Evolutionary conservation across 352 stramenopile genomes (phyloP), one percentile per base, ranked within the genome.

Genomic region (Peronospora belbahrii): DNA sequence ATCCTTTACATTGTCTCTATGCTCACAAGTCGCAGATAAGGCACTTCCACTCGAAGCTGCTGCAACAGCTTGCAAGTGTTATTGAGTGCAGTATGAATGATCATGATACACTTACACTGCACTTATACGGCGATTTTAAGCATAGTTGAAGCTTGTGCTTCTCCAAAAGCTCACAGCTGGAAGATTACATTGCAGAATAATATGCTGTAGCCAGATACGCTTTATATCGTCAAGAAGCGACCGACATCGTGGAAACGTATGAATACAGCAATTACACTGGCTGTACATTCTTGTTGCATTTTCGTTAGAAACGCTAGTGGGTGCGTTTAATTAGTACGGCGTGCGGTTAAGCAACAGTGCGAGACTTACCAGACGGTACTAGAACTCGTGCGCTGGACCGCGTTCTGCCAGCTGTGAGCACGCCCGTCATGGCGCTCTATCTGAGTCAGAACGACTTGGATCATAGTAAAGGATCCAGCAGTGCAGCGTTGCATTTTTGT

Each of bases 361-460:
- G 39, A 82, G 85, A 46, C 64, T 93, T 11, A 90, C 69, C 70
- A 0, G 76, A 90, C 0, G 63, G 63, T 2, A 88, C 87, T 42
- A 57, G 62, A 1, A 56, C 90, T 11, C 55, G 68, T 23, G 23
- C 41, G 24, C 67, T 90, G 20, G 78, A 78, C 0, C 55, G 43
- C 11, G 53, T 86, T 19, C 76, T 73, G 2, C 57, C 71, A 6
- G 64, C 59, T 0, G 48, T 87, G 3, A 63, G 60, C 6, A 49
- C 56, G 10, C 61, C 65, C 19, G 65, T 87, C 20, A 77, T 64
- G 8, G 66, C 74, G 27, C 42, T 88, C 31, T 93, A 90, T 47
- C 52, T 93, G 49, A 93, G 81, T 44, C 81, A 90, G 42, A 93
- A 93, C 56, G 71, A 83, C 38, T 53, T 93, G 11, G 8, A 2